Evolutionary conservation across 352 stramenopile species (phyloP).

Genomic region (Globisporangium cystogenes): DNA sequence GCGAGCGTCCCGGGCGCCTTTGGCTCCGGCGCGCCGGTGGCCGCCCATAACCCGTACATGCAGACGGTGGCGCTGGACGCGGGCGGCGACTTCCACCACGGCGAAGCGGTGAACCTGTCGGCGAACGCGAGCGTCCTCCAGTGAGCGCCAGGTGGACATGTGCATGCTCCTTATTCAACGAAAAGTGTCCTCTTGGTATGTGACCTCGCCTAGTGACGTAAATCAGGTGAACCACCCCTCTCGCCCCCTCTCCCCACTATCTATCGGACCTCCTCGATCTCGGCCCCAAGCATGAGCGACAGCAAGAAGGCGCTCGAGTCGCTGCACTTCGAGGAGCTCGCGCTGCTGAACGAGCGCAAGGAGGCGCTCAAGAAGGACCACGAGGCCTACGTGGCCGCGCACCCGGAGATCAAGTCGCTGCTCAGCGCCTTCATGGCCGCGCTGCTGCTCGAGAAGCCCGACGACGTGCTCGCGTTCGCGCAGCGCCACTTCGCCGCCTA

Average conservation of each 20-base stretch:
- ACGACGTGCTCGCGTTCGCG: slow-evolving; percentile 77
- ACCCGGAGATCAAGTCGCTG: slow-evolving; percentile 89
- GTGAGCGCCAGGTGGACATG: too few relatives aligned
- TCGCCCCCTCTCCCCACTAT: neutral
- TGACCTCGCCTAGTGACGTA: too few relatives aligned
- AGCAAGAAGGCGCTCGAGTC: slow-evolving; percentile 49
- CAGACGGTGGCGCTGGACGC: slow-evolving; percentile 26
- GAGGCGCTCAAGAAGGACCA: slow-evolving; percentile 84
- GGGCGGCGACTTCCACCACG: slow-evolving; percentile 19
- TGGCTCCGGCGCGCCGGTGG: slow-evolving; percentile 12
- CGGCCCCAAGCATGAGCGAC: slow-evolving; percentile 23
- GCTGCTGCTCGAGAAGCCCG: slow-evolving; percentile 84
- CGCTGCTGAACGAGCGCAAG: slow-evolving; percentile 83
- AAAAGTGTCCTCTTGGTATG: too few relatives aligned
- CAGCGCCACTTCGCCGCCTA: slow-evolving; percentile 76
- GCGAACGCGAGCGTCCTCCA: slow-evolving; percentile 65
- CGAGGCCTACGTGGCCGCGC: slow-evolving; percentile 67
- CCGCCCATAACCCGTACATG: slow-evolving; percentile 11
- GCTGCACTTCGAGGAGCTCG: slow-evolving; percentile 82
- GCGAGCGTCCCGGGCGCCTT: slow-evolving; percentile 17
- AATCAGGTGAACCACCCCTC: neutral
- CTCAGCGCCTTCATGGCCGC: slow-evolving; percentile 84
- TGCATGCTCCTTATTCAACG: too few relatives aligned
- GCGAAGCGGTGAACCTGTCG: slow-evolving; percentile 71
- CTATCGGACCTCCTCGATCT: too few relatives aligned